Percentiles rank a stretch among this genome's conserved stretches.
These are phyloP conservation scores for Aspergillus ibericus DNA, from an alignment of 2,329 filamentous ascomycete species.

Conservation along the genomic window DNA sequence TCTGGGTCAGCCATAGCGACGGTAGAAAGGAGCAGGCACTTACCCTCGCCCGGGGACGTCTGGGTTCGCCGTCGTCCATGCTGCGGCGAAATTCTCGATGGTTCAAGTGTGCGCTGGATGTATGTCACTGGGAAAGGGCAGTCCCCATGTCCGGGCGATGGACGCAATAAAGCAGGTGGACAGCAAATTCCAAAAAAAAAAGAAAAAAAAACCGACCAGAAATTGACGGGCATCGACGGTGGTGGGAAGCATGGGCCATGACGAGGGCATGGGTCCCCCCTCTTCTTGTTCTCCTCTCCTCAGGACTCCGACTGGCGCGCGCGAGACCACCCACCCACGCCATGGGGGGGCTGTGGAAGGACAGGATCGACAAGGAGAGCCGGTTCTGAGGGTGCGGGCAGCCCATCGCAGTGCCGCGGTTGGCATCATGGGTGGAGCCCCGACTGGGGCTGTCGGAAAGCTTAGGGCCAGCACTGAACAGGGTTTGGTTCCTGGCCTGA, in stretches of 20 bases:
- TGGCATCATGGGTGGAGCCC: background rate
- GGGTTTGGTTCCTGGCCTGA: background rate
- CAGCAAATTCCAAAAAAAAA: background rate
- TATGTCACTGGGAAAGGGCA: no score
- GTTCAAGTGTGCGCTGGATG: background rate
- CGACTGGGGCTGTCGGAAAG: background rate
- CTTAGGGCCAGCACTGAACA: background rate
- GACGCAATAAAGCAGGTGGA: no score
- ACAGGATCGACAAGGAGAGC: background rate
- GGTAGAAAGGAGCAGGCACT: background rate
- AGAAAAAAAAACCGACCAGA: background rate
- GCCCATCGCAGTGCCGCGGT: background rate
- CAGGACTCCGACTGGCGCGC: background rate
- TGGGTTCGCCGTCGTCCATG: background rate
- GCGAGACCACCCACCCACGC: background rate
- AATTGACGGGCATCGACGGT: background rate
- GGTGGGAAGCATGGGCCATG: background rate
- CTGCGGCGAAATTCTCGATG: background rate
- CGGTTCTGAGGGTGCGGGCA: background rate
- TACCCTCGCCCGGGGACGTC: conserved; percentile 16
- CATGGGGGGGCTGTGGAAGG: background rate
- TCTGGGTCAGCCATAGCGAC: background rate
- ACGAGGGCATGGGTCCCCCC: background rate
- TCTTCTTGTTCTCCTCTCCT: no score
- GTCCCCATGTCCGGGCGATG: background rate